Conservation (phyloP, 164 flowering plant species). For the Vitis labrusca region DNA sequence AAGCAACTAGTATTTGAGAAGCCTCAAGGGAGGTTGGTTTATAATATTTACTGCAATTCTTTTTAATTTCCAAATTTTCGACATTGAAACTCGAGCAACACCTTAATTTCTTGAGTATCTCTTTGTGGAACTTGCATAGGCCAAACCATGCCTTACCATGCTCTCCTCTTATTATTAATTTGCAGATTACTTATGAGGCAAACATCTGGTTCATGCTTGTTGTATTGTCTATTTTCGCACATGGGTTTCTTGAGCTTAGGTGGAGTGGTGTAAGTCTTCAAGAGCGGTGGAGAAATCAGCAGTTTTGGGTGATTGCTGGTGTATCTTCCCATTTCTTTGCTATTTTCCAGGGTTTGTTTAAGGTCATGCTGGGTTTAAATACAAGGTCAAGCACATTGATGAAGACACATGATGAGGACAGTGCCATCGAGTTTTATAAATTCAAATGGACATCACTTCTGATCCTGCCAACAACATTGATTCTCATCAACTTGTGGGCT, state of each 20-base stretch:
- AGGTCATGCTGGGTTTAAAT: constrained; percentile 74
- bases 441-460: constrained; percentile 83
- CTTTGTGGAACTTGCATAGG: no score
- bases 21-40: no score
- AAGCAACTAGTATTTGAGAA: no score
- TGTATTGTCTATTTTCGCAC: constrained; percentile 63
- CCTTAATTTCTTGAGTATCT: neutral
- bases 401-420: constrained; percentile 57
- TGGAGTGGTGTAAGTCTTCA: constrained; percentile 77
- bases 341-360: constrained; percentile 74
- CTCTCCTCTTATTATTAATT: no score
- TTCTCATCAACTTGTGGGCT: constrained; percentile 69
- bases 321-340: constrained; percentile 74
- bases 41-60: no score
- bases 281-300: constrained; percentile 84
- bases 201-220: constrained; percentile 75
- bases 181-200: constrained; percentile 60
- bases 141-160: no score
- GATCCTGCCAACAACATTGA: constrained; percentile 66
- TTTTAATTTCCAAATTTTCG: no score
- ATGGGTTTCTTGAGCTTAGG: constrained; percentile 63
- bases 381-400: constrained; percentile 68
- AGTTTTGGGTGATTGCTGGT: constrained; percentile 82
- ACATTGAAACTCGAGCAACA: no score
- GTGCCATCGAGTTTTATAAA: constrained; percentile 60